Base-by-base conservation (phyloP, 73 alveolate genomes). In the Paraurostyla sp. region DNA sequence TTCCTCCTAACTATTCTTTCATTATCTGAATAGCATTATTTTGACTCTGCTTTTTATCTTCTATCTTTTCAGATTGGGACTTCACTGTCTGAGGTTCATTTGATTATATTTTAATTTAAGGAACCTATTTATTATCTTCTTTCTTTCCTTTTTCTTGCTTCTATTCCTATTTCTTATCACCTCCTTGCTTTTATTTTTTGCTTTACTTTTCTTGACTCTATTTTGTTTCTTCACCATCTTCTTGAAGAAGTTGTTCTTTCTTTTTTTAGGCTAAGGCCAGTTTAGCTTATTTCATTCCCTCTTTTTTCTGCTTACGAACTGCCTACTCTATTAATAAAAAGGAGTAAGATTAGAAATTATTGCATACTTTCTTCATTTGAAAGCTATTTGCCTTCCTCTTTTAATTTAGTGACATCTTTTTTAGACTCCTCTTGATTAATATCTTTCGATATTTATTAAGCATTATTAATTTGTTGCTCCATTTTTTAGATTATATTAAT, bases 281-380 rank as follows among this genome's bases (percentile, higher is more conserved):
- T 33, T 75, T 75, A 16, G 49, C 56, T 4, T 9, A 56, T 75
- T 75, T 43, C 18, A 7, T 2, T 33, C 48, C 87, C 25, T 48
- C 75, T 30, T 75, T 75, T 35, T 75, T 75, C n/a, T 22, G 54
- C 52, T 75, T 75, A 46, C 87, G 42, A 4, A 75, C 16, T 22
- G 69, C 75, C 33, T 75, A 51, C 87, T 75, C 87, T 75, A 75
- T 46, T 36, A 75, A 3, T 1, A 48, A 13, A 46, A 3, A 56
- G 11, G 9, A 16, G 36, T 9, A 48, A 32, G 42, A 33, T n/a
- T 7, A 13, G 33, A 22, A 75, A 46, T 48, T 22, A 1, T 25
- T 75, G 23, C 63, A 38, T 75, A 49, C 87, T 50, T 75, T 75
- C 87, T 50, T 75, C 87, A n/a, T 48, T 52, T 22, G 69, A 46